phyloP scores from a whole-genome alignment of 495 filamentous ascomycete species.

The Penicillium angulare region DNA sequence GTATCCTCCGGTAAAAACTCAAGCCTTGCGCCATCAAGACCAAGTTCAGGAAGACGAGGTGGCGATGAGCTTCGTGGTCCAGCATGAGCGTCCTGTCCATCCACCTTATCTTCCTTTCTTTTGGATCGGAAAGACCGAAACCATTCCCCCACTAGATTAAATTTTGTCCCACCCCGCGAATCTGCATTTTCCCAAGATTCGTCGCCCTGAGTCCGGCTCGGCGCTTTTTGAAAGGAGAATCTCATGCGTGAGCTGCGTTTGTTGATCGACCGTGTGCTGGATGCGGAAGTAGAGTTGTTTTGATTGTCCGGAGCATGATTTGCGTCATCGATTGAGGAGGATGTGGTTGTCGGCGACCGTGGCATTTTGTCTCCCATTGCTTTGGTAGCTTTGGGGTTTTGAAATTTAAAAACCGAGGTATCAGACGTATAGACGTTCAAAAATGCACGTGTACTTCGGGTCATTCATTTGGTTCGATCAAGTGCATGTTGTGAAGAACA shows the following conservation, averaged over 20 bases:
- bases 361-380: not conserved
- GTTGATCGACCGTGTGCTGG: not conserved
- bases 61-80: not conserved
- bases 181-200: not conserved
- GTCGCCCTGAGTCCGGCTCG: not conserved
- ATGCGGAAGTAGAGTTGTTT: not conserved
- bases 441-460: not conserved
- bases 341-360: not conserved
- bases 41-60: slow-evolving; percentile 1
- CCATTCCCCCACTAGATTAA: not conserved
- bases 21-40: not conserved
- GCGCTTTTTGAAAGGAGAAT: not conserved
- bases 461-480: not conserved
- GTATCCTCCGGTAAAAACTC: not conserved
- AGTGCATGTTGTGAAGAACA: not conserved
- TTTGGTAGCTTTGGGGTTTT: not conserved
- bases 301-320: not conserved
- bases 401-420: not conserved
- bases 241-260: not conserved
- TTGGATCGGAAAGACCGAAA: not conserved
- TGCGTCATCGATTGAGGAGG: not conserved
- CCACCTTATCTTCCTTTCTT: not conserved
- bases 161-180: not conserved
- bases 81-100: not conserved
- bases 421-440: not conserved